phyloP scores from a whole-genome alignment of 352 stramenopile species.

The Phytopythium aichiense region DNA sequence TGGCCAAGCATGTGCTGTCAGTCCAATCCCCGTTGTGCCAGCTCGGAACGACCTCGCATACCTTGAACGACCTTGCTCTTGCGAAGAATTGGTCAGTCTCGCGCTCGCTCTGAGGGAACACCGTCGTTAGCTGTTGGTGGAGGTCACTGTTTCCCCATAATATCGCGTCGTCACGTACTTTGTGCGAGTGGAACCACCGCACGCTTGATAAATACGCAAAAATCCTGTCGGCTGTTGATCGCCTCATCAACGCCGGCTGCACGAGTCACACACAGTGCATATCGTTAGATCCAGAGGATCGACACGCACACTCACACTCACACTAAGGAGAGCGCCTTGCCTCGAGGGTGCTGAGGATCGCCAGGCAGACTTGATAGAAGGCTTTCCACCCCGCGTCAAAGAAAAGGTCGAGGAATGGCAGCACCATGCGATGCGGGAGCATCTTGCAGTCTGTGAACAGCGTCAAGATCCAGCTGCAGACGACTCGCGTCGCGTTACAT shows the following conservation, averaged over 20 bases:
- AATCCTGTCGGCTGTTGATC: conserved; percentile 19
- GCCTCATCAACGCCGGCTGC: conserved; percentile 18
- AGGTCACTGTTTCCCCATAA: not conserved
- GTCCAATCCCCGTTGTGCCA: not conserved
- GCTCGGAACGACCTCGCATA: conserved; percentile 1
- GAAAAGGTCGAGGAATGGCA: conserved; percentile 43
- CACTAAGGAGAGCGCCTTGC: conserved; percentile 5
- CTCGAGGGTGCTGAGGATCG: conserved; percentile 36
- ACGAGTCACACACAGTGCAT: not conserved
- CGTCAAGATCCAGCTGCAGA: conserved; percentile 40
- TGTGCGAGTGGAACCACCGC: conserved; percentile 32
- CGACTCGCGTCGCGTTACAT: not conserved
- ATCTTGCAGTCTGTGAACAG: conserved; percentile 48
- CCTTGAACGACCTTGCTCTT: conserved; percentile 29
- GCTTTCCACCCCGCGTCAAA: conserved; percentile 47
- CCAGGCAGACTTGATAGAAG: conserved; percentile 38
- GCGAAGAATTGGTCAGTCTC: conserved; percentile 33
- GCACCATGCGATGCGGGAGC: conserved; percentile 30
- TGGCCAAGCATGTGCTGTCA: conserved; percentile 5
- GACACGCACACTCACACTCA: not conserved
- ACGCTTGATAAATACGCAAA: conserved; percentile 29
- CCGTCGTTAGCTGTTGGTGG: not conserved
- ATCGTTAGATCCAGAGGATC: not conserved
- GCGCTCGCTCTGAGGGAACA: conserved; percentile 19
- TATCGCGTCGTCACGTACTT: conserved; percentile 15